A percentile compares a stretch with the other conserved stretches of the same genome.
These are phyloP conservation scores for Liriodendron chinense DNA, from an alignment of 164 flowering plant species.

Conservation along the genomic window DNA sequence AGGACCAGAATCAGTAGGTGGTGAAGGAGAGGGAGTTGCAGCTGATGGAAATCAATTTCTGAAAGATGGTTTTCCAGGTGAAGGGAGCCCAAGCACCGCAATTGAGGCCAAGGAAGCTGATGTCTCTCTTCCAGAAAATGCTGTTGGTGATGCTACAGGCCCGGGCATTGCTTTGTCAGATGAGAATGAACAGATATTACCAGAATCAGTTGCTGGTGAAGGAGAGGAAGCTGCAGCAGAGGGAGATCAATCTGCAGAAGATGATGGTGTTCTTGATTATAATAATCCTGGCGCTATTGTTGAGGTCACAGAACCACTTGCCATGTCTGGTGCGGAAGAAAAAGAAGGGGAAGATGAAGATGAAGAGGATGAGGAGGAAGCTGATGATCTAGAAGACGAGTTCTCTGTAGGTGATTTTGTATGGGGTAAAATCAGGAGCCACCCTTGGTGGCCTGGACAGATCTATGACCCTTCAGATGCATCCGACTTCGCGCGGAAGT, in stretches of 20 bases:
- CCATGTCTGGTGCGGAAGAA: not conserved
- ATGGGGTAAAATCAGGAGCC: slow-evolving; percentile 75
- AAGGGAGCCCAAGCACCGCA: not conserved
- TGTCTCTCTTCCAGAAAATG: not conserved
- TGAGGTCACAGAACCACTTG: not conserved
- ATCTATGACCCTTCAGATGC: slow-evolving; percentile 61
- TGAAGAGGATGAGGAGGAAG: slow-evolving; percentile 16
- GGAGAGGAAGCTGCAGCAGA: not conserved
- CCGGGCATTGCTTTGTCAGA: not conserved
- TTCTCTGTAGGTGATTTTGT: slow-evolving; percentile 72
- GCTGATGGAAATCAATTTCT: not conserved
- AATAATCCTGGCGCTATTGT: not conserved
- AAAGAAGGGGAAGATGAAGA: not conserved
- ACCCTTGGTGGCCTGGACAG: slow-evolving; percentile 93
- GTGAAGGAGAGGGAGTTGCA: not conserved
- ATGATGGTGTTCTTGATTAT: not conserved
- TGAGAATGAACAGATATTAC: not conserved
- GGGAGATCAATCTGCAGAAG: not conserved
- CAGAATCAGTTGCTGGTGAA: not conserved
- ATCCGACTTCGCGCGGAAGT: slow-evolving; percentile 51
- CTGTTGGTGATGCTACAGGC: not conserved
- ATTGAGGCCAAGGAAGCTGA: not conserved
- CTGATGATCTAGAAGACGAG: slow-evolving; percentile 22
- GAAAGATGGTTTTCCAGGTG: not conserved
- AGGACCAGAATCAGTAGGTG: not conserved